phyloP scores from a whole-genome alignment of 2,329 filamentous ascomycete species.

The Neoarthrinium moseri region DNA sequence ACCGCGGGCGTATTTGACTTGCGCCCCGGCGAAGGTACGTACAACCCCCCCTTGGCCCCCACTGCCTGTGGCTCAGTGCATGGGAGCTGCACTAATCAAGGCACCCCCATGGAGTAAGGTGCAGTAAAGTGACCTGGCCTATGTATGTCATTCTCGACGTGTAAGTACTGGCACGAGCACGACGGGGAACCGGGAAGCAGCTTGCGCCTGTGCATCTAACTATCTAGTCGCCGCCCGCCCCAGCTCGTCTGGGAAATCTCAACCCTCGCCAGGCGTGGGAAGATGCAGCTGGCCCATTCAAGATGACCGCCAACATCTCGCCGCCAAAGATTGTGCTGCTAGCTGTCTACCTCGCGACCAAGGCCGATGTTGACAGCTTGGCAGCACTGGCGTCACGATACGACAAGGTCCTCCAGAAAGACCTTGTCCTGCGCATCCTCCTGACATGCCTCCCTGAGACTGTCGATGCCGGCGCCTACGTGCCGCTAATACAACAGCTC shows the following conservation, averaged over 20 bases:
- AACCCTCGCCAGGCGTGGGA: neutral
- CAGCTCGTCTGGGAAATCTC: neutral
- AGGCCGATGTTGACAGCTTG: slow-evolving; percentile 63
- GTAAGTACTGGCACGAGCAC: neutral
- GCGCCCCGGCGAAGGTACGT: neutral
- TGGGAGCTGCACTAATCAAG: too few species aligned
- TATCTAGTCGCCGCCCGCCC: too few species aligned
- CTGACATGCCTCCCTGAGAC: slow-evolving; percentile 77
- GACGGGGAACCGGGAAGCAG: too few species aligned
- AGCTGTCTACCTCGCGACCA: slow-evolving; percentile 67
- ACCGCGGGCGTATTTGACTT: too few species aligned
- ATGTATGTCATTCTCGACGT: slow-evolving; percentile 4
- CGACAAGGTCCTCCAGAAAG: slow-evolving; percentile 56
- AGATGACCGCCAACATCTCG: slow-evolving; percentile 48
- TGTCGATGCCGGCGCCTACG: slow-evolving; percentile 60
- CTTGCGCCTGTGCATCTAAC: too few species aligned
- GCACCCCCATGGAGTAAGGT: too few species aligned
- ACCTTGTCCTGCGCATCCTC: slow-evolving; percentile 69
- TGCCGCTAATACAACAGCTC: slow-evolving; percentile 59
- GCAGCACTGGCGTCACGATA: slow-evolving; percentile 56
- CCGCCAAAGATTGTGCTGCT: slow-evolving; percentile 70
- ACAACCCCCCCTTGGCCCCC: neutral
- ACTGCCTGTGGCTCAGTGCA: too few species aligned
- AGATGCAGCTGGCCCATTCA: slow-evolving; percentile 9
- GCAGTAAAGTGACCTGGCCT: neutral